Evolutionary conservation across 805 yeast genomes (phyloP), one percentile per base, ranked within the genome.

Genomic region (Kazachstania martiniae): DNA sequence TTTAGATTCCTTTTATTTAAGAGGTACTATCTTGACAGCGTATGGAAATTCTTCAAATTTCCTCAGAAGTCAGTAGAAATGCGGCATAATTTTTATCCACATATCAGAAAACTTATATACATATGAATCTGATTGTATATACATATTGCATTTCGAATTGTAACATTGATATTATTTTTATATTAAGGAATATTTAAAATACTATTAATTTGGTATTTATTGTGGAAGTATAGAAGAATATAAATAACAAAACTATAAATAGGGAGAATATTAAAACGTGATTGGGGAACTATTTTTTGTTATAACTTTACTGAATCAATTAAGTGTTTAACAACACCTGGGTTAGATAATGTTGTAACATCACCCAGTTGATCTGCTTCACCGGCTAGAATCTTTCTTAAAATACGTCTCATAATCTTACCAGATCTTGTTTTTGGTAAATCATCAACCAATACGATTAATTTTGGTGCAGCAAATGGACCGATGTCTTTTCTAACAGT

Each of bases 341-440:
- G 89, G 54, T 81, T 80, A 31, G 86, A 74, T 53, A 80, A 69
- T 12, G 91, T 80, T 23, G 84, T 65, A 40, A 76, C 72, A 62
- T 80, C 91, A 42, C 91, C 91, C 50, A 80, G 65, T 61, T 77
- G 85, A 52, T 80, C 87, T 41, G 78, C 80, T 60, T 80, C 89
- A 42, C 74, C 68, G 29, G 85, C 77, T 31, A 77, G 63, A 39
- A 80, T 66, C 64, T 80, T 80, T 63, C 91, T 72, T 58, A 80
- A 68, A 51, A 80, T 79, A 64, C 91, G 71, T 71, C 91, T 75
- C 91, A 80, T 80, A 46, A 80, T 80, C 64, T 80, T 80, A 52
- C 91, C 91, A 4, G 86, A 77, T 65, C 91, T 74, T 9, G 91
- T 80, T 68, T 80, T 80, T 51, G 91, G 91, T 57, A 80, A 72